These are phyloP conservation scores for Daldinia bambusicola DNA, from an alignment of 495 filamentous ascomycete genomes.

Conservation along the genomic window DNA sequence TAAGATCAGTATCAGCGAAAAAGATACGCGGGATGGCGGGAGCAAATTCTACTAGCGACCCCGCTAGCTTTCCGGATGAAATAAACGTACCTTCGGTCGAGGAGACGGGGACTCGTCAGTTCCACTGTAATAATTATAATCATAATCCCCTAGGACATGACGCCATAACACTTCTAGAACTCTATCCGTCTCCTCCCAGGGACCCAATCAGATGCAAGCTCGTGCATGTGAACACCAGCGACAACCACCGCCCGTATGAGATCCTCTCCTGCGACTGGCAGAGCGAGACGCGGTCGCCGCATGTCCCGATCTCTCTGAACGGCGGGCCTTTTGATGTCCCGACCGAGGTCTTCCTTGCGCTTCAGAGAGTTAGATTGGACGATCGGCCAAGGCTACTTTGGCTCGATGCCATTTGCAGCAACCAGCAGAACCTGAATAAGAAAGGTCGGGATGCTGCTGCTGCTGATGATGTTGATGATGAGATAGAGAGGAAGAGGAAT, in stretches of 20 bases:
- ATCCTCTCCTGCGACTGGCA: constrained; percentile 34
- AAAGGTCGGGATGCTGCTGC: neutral
- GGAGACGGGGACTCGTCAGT: constrained; percentile 15
- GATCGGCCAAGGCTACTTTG: constrained; percentile 18
- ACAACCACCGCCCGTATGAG: constrained; percentile 13
- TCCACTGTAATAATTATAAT: constrained; percentile 1
- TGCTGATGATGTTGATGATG: too few species aligned
- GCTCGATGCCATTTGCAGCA: constrained; percentile 28
- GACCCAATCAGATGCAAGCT: constrained; percentile 32
- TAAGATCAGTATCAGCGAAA: neutral
- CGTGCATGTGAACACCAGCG: constrained; percentile 7
- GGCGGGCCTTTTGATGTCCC: constrained; percentile 23
- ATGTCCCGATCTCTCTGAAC: constrained; percentile 26
- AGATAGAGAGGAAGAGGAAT: neutral
- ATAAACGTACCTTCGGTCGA: constrained; percentile 20
- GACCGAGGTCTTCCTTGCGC: constrained; percentile 9
- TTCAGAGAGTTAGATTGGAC: constrained; percentile 18
- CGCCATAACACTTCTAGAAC: constrained; percentile 27
- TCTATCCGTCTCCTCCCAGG: constrained; percentile 13
- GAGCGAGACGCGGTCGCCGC: neutral
- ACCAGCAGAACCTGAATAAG: constrained; percentile 17
- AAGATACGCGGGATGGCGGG: constrained; percentile 4
- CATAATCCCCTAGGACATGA: constrained; percentile 7
- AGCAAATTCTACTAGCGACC: neutral
- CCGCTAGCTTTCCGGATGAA: neutral